Evolutionary conservation across 805 yeast genomes (phyloP), one percentile per base, ranked within the genome.

Genomic region (Wickerhamomyces mucosus): DNA sequence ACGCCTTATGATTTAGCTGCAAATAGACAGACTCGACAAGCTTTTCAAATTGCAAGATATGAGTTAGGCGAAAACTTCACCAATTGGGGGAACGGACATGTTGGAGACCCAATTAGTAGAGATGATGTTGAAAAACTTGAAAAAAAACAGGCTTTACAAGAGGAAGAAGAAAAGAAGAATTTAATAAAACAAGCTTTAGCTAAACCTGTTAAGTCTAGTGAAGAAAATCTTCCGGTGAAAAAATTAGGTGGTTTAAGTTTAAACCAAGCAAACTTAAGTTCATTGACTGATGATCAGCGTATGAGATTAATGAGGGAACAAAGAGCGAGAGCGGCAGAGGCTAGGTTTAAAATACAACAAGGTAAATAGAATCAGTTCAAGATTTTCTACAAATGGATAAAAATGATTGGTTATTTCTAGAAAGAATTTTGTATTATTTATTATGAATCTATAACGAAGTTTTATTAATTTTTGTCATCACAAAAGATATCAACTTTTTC

Each of bases 301-400:
- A 65, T 68, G 67, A 69, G 77, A 46, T 58, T 92, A 15, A 86
- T 88, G 81, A 72, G 98, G 38, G 98, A 92, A 47, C 88, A 88
- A 48, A 66, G 97, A 33, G 96, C 96, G 1, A 69, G 97, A 34
- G 98, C 98, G 1, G 96, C 95, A 0, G 97, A 92, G 53, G 95
- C 89, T 1, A 66, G 98, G 43, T 45, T 83, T 46, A 65, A 33
- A 56, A 46, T 36, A 40, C 30, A 43, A 23, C 52, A 37, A 43
- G 8, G 14, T 20, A 17, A 23, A 26, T 23, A 28, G 17, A 20
- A 9, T 11, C 18, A 18, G 16, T 13, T 17, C 20, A 20, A 4
- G n/a, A n/a, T n/a, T n/a, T n/a, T n/a, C n/a, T n/a, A n/a, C n/a
- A n/a, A n/a, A n/a, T n/a, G n/a, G n/a, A n/a, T n/a, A n/a, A n/a